Evolutionary conservation across 441 rosid species (phyloP).

Genomic region (Kokia cookei): DNA sequence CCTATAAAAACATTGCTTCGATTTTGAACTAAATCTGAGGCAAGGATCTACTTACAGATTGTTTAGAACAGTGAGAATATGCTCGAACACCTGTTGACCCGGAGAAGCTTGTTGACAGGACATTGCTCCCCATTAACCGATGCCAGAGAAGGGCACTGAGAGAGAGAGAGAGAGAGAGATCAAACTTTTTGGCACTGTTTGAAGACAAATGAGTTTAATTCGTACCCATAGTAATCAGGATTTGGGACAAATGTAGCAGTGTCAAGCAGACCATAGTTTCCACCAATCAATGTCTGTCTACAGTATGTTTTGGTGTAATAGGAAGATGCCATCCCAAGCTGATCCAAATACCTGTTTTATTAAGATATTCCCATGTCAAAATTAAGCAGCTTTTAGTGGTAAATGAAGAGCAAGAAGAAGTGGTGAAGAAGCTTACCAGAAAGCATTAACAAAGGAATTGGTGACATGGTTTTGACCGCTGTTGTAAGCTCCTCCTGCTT

Average conservation of each 20-base stretch:
- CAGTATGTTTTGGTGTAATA: slow-evolving; percentile 83
- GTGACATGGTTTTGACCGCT: slow-evolving; percentile 76
- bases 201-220: background rate
- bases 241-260: slow-evolving; percentile 70
- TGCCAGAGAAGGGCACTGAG: slow-evolving; percentile 89
- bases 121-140: slow-evolving; percentile 71
- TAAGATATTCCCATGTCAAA: background rate
- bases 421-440: slow-evolving; percentile 48
- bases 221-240: slow-evolving; percentile 89
- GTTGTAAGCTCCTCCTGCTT: slow-evolving; percentile 95
- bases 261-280: slow-evolving; percentile 86
- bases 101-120: slow-evolving; percentile 52
- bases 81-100: slow-evolving; percentile 55
- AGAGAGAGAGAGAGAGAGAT: no score
- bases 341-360: slow-evolving; percentile 75
- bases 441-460: slow-evolving; percentile 79
- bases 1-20: background rate
- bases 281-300: slow-evolving; percentile 85
- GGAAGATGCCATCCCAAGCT: slow-evolving; percentile 74
- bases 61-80: slow-evolving; percentile 76
- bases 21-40: slow-evolving; percentile 6
- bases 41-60: slow-evolving; percentile 40
- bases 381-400: background rate
- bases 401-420: background rate
- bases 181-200: background rate